Conservation (phyloP, 1,284 basidiomycete species). For the Ustilago esculenta region DNA sequence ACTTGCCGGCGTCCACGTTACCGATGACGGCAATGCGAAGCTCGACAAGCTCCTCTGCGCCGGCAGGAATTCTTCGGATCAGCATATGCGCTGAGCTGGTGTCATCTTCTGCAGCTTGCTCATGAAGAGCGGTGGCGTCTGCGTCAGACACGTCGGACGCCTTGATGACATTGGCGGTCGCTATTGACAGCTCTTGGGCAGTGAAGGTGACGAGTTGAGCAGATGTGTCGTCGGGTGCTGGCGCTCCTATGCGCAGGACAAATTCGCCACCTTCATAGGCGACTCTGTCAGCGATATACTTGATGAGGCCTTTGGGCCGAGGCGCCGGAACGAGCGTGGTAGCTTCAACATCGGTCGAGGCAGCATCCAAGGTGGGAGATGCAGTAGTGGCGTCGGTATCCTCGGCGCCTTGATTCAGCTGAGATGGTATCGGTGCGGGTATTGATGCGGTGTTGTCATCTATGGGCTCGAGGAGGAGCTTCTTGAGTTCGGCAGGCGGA, state of each 20-base stretch:
- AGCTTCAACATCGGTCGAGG: neutral
- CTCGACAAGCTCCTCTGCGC: slow-evolving; percentile 71
- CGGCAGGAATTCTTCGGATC: slow-evolving; percentile 51
- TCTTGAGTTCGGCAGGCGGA: slow-evolving; percentile 22
- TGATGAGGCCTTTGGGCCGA: slow-evolving; percentile 26
- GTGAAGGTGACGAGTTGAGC: slow-evolving; percentile 18
- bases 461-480: slow-evolving; percentile 36
- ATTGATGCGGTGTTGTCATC: slow-evolving; percentile 7
- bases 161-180: slow-evolving; percentile 38
- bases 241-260: slow-evolving; percentile 41
- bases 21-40: slow-evolving; percentile 94
- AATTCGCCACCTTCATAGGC: slow-evolving; percentile 50
- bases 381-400: neutral
- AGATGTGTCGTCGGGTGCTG: neutral
- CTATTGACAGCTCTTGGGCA: slow-evolving; percentile 42
- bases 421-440: slow-evolving; percentile 9
- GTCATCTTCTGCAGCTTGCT: slow-evolving; percentile 21
- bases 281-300: slow-evolving; percentile 45
- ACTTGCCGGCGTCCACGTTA: slow-evolving; percentile 87
- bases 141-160: slow-evolving; percentile 45
- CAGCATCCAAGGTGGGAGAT: no score
- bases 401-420: neutral
- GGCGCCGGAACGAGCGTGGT: slow-evolving; percentile 6
- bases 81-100: slow-evolving; percentile 40
- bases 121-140: slow-evolving; percentile 42